Percentiles rank a stretch among this genome's conserved stretches.
phyloP scores from a whole-genome alignment of 768 basidiomycete genomes.

The Cubamyces sp. region DNA sequence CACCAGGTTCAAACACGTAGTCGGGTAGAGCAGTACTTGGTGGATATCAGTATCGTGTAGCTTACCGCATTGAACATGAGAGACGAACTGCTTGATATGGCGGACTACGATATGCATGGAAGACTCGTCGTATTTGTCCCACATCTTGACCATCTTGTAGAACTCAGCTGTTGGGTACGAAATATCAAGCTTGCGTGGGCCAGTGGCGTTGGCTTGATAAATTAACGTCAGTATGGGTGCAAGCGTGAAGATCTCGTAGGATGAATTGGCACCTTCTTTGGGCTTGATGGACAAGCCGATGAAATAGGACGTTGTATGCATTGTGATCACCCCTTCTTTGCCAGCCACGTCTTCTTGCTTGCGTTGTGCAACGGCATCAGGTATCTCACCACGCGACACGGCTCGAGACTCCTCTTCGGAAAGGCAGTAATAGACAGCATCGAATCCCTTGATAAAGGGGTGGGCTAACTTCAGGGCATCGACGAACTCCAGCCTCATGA shows the following conservation, averaged over 20 bases:
- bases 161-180: conserved; percentile 97
- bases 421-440: conserved; percentile 82
- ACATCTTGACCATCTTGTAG: conserved; percentile 88
- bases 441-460: conserved; percentile 94
- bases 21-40: conserved; percentile 76
- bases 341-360: conserved; percentile 79
- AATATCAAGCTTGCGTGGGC: conserved; percentile 88
- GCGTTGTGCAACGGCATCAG: conserved; percentile 68
- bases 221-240: not conserved
- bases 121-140: conserved; percentile 92
- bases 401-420: conserved; percentile 87
- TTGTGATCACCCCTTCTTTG: conserved; percentile 75
- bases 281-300: conserved; percentile 95
- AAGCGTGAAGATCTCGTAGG: not conserved
- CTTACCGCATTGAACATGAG: conserved; percentile 32
- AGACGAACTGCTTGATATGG: conserved; percentile 77
- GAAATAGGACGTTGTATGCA: conserved; percentile 93
- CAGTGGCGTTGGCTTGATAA: conserved; percentile 68
- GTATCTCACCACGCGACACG: conserved; percentile 87
- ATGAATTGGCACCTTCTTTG: conserved; percentile 71
- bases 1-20: conserved; percentile 79
- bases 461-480: conserved; percentile 91
- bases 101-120: conserved; percentile 94
- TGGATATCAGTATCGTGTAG: not conserved
- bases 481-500: conserved; percentile 97